phyloP scores from a whole-genome alignment of 257 asterid genomes.

The Lycium barbarum region DNA sequence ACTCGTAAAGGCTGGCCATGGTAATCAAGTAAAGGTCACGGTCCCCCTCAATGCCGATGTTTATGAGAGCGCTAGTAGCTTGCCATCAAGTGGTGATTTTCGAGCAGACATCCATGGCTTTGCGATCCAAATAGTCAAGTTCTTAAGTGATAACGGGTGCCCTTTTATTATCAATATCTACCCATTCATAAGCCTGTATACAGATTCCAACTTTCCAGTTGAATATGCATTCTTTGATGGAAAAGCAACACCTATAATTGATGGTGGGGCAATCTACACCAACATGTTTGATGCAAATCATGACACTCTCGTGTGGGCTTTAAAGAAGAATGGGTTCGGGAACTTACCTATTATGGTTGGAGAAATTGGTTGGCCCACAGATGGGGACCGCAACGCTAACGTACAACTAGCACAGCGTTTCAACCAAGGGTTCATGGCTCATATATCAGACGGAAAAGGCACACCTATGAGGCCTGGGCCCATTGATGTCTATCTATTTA shows the following conservation, averaged over 20 bases:
- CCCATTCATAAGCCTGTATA: slow-evolving; percentile 85
- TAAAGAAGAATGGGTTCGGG: slow-evolving; percentile 68
- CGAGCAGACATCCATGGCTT: slow-evolving; percentile 67
- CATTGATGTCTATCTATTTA: slow-evolving; percentile 69
- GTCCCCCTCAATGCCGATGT: slow-evolving; percentile 91
- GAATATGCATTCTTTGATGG: slow-evolving; percentile 88
- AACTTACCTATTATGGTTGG: slow-evolving; percentile 72
- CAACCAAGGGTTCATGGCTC: slow-evolving; percentile 81
- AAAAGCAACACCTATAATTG: slow-evolving; percentile 56
- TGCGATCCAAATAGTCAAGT: slow-evolving; percentile 61
- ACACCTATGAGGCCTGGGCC: slow-evolving; percentile 85
- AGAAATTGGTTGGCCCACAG: slow-evolving; percentile 92
- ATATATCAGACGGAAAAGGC: slow-evolving; percentile 63
- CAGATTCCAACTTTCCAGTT: slow-evolving; percentile 69
- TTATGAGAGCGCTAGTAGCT: slow-evolving; percentile 53
- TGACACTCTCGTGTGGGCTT: slow-evolving; percentile 81
- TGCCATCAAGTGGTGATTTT: slow-evolving; percentile 80
- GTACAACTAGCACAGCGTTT: slow-evolving; percentile 56
- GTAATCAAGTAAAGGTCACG: slow-evolving; percentile 82
- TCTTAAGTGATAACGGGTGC: slow-evolving; percentile 66
- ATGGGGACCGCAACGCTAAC: slow-evolving; percentile 75
- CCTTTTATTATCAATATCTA: slow-evolving; percentile 83
- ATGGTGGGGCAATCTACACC: slow-evolving; percentile 65
- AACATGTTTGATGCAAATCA: slow-evolving; percentile 89
- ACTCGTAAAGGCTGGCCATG: slow-evolving; percentile 73